Evolutionary conservation across 1,284 basidiomycete species (phyloP).

Genomic region (Tilletiaria anomala): DNA sequence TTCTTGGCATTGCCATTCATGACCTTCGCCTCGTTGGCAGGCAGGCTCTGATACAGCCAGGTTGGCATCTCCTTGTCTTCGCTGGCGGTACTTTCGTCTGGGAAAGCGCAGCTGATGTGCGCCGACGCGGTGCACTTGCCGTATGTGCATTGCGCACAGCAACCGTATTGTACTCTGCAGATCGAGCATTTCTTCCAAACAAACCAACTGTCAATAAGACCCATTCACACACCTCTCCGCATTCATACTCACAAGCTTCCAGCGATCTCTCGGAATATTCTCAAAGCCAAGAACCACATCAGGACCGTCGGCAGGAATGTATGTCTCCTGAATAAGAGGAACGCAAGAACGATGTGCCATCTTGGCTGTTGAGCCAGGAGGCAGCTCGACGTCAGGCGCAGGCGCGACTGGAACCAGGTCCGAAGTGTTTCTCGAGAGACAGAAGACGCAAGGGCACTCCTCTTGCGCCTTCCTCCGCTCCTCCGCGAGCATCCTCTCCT

Average conservation of each 20-base stretch:
- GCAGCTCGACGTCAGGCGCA: neutral
- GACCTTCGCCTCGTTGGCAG: no score
- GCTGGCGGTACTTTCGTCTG: no score
- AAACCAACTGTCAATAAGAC: no score
- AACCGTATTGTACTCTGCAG: neutral
- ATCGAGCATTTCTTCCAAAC: neutral
- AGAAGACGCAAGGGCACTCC: slow-evolving; percentile 38
- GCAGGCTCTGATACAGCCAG: no score
- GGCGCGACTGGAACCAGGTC: slow-evolving; percentile 18
- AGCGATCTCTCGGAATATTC: slow-evolving; percentile 69
- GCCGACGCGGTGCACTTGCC: slow-evolving; percentile 84
- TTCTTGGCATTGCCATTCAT: no score
- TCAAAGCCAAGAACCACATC: slow-evolving; percentile 63
- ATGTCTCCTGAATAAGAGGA: neutral
- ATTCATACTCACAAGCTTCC: slow-evolving; percentile 58
- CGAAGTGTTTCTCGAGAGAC: slow-evolving; percentile 24
- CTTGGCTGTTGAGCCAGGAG: neutral
- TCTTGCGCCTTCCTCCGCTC: neutral
- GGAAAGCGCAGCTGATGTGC: slow-evolving; percentile 89
- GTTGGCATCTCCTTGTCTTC: no score
- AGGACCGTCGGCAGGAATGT: slow-evolving; percentile 22
- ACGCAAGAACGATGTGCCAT: neutral
- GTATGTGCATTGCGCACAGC: slow-evolving; percentile 88
- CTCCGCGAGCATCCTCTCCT: neutral
- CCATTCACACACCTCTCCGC: slow-evolving; percentile 5